phyloP scores from a whole-genome alignment of 495 filamentous ascomycete species.

The Penicillium atrosanguineum region DNA sequence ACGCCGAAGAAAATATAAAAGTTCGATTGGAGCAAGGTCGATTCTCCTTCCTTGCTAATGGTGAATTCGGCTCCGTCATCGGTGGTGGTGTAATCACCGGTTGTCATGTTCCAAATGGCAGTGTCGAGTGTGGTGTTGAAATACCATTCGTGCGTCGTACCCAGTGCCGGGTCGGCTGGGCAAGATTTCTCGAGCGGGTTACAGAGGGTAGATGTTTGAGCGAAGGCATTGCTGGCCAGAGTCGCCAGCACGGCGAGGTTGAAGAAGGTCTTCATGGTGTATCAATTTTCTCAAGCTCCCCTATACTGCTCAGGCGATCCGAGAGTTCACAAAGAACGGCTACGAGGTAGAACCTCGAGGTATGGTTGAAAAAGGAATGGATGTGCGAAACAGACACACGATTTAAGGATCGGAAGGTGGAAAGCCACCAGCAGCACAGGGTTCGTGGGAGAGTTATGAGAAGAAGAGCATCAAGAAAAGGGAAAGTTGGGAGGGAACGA shows the following conservation, averaged over 20 bases:
- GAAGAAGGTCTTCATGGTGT: conserved; percentile 27
- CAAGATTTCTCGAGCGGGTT: conserved; percentile 63
- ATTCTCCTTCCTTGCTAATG: conserved; percentile 52
- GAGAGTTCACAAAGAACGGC: conserved; percentile 15
- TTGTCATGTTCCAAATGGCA: conserved; percentile 62
- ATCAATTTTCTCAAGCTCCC: neutral
- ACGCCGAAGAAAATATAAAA: conserved; percentile 87
- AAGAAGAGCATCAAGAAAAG: conserved; percentile 2
- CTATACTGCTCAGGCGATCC: conserved; percentile 6
- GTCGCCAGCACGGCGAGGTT: conserved; percentile 26
- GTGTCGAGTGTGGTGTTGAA: conserved; percentile 57
- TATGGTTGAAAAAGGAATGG: conserved; percentile 29
- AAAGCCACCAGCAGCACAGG: conserved; percentile 13
- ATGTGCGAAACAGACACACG: conserved; percentile 34
- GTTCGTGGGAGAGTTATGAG: conserved; percentile 1
- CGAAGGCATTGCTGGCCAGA: conserved; percentile 26
- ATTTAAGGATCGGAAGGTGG: conserved; percentile 21
- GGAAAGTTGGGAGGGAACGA: conserved; percentile 10
- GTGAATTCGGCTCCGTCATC: conserved; percentile 63
- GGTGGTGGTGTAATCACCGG: conserved; percentile 50
- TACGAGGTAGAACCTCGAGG: conserved; percentile 16
- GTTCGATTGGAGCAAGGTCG: conserved; percentile 67
- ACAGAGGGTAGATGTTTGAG: conserved; percentile 58
- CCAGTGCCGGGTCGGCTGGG: conserved; percentile 66
- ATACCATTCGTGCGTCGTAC: conserved; percentile 54